phyloP scores from a whole-genome alignment of 176 grass and related monocot species.

The Oryza brachyantha region DNA sequence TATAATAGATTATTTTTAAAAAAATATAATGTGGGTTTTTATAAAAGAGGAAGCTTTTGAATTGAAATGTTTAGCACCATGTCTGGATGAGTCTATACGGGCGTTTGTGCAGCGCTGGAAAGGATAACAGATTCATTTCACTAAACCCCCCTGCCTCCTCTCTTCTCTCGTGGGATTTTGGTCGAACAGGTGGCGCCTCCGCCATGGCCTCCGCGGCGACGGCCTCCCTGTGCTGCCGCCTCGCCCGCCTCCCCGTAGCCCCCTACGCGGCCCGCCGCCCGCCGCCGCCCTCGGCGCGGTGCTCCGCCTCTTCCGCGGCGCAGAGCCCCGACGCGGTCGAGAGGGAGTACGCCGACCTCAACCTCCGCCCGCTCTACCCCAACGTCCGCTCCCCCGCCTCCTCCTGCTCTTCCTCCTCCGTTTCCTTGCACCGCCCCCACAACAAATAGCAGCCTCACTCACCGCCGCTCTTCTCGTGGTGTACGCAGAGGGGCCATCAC shows the following conservation, averaged over 20 bases:
- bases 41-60: too few relatives aligned
- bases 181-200: neutral
- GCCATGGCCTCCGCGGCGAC: neutral
- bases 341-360: conserved; percentile 81
- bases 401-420: neutral
- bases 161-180: neutral
- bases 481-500: conserved; percentile 65
- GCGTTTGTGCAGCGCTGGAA: too few relatives aligned
- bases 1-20: too few relatives aligned
- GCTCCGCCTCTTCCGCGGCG: conserved; percentile 28
- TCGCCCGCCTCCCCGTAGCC: neutral
- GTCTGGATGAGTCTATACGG: too few relatives aligned
- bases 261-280: neutral
- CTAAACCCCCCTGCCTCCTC: too few relatives aligned
- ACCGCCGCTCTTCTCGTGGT: neutral
- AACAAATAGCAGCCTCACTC: neutral
- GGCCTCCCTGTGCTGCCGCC: conserved; percentile 24
- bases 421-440: neutral
- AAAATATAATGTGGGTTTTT: too few relatives aligned
- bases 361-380: conserved; percentile 69
- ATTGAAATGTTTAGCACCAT: too few relatives aligned
- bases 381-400: conserved; percentile 32
- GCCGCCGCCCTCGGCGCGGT: neutral
- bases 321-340: conserved; percentile 70
- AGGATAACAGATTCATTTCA: neutral